Conservation (phyloP, 108 stramenopile genomes). For the Chaetoceros tenuissimus region DNA sequence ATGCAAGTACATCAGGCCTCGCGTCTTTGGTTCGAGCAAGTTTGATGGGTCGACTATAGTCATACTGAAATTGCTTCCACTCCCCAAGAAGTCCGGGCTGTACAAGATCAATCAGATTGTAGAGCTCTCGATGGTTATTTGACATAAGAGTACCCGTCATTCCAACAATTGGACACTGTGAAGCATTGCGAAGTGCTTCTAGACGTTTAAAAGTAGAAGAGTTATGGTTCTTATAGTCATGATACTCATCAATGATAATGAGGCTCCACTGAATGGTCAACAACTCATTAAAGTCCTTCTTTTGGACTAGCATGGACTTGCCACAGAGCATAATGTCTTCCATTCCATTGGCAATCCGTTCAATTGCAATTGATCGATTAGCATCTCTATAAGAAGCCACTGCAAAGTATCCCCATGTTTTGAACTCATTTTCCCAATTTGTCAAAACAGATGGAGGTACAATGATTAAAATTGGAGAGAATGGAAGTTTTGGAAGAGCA, state of each 20-base stretch:
- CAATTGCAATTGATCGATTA: slow-evolving; percentile 22
- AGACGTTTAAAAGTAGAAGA: slow-evolving; percentile 17
- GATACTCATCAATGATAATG: slow-evolving; percentile 76
- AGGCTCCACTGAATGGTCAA: slow-evolving; percentile 57
- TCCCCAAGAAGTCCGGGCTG: slow-evolving; percentile 49
- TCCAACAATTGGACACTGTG: slow-evolving; percentile 27
- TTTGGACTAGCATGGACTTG: slow-evolving; percentile 36
- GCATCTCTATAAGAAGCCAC: slow-evolving; percentile 39
- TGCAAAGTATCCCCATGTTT: slow-evolving; percentile 68
- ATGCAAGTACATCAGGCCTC: slow-evolving; percentile 14
- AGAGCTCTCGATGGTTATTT: slow-evolving; percentile 68
- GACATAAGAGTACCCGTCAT: slow-evolving; percentile 60
- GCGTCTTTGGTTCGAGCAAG: slow-evolving; percentile 50
- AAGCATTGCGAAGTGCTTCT: slow-evolving; percentile 14
- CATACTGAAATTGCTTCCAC: slow-evolving; percentile 36
- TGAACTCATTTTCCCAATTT: slow-evolving; percentile 69
- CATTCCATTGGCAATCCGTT: slow-evolving; percentile 29
- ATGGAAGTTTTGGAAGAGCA: too few relatives aligned
- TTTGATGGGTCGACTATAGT: slow-evolving; percentile 47
- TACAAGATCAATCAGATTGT: slow-evolving; percentile 67
- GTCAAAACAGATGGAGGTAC: slow-evolving; percentile 61
- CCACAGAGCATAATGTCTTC: slow-evolving; percentile 63
- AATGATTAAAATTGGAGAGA: slow-evolving; percentile 65
- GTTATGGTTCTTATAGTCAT: slow-evolving; percentile 53
- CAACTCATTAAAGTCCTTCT: slow-evolving; percentile 28